Evolutionary conservation across 2,329 filamentous ascomycete species (phyloP).

Genomic region (Tothia fuscella): DNA sequence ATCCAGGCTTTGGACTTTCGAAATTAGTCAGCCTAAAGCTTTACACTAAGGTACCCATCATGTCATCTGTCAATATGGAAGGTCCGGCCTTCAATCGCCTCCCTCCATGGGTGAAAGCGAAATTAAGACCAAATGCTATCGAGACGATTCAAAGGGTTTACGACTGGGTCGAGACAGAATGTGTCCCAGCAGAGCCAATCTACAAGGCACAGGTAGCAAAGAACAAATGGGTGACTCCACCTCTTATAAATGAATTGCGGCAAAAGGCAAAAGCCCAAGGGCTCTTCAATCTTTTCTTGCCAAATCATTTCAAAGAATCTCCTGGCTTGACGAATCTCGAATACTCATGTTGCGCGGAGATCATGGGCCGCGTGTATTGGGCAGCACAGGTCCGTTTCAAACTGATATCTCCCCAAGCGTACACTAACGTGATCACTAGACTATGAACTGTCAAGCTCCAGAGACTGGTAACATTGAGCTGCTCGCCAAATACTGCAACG

Average conservation of each 20-base stretch:
- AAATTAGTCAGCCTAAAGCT: too few relatives aligned
- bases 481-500: slow-evolving; percentile 39
- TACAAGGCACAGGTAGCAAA: slow-evolving; percentile 28
- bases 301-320: slow-evolving; percentile 30
- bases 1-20: too few relatives aligned
- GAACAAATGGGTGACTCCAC: slow-evolving; percentile 28
- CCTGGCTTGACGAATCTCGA: slow-evolving; percentile 35
- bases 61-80: slow-evolving; percentile 16
- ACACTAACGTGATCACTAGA: slow-evolving; percentile 17
- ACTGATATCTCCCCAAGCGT: background rate
- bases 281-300: slow-evolving; percentile 30
- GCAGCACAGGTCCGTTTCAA: slow-evolving; percentile 25
- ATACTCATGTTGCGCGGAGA: slow-evolving; percentile 34
- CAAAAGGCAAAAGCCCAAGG: slow-evolving; percentile 29
- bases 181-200: slow-evolving; percentile 31
- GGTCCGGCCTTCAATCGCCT: slow-evolving; percentile 26
- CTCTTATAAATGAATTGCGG: slow-evolving; percentile 30
- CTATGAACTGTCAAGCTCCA: slow-evolving; percentile 35
- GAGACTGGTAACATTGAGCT: slow-evolving; percentile 43
- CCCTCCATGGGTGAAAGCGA: slow-evolving; percentile 38
- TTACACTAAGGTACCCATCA: too few relatives aligned
- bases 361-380: slow-evolving; percentile 36
- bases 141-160: slow-evolving; percentile 31
- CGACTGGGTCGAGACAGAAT: slow-evolving; percentile 34
- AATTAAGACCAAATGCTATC: slow-evolving; percentile 33